Evolutionary conservation across 805 yeast genomes (phyloP), one percentile per base, ranked within the genome.

Genomic region (Ogataea nakhonphanomensis): DNA sequence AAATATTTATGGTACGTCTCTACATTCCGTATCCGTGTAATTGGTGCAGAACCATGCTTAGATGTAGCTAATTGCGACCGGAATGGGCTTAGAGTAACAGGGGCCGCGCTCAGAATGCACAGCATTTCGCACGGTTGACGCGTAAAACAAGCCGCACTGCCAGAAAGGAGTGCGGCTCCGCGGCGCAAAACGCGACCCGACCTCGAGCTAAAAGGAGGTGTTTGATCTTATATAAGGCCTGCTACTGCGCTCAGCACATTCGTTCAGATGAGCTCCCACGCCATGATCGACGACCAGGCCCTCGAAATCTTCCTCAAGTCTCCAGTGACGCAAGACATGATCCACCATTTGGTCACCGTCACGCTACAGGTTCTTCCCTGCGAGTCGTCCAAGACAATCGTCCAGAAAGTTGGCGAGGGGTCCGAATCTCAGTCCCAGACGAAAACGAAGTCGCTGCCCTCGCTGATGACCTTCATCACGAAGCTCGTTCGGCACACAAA

Each of bases 271-370:
- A 17, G 20, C 5, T 17, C 20, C 5, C 20, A 17, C 20, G 20
- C 14, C 11, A 71, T 71, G 76, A 66, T 71, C 20, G 73, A 74
- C 55, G 50, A 65, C 21, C 71, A 81, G 65, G 86, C 87, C 33
- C 71, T 81, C 48, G 67, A 70, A 42, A 62, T 79, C 37, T 71
- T 81, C 49, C 67, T 80, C 64, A 71, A 72, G 50, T 70, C 83
- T 3, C 88, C 89, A 22, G 83, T 82, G 43, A 74, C 85, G 9
- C 84, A 80, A 53, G 87, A 81, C 49, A 81, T 83, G 84, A 73
- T 83, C 50, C 81, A 78, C 57, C 81, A 75, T 56, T 58, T 83
- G 44, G 87, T 84, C 41, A 79, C 76, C 33, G 69, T 74, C 21
- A 78, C 90, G 3, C 66, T 83, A 39, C 83, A 78, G 57, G 84